These are phyloP conservation scores for Neurospora sp. DNA, from an alignment of 495 filamentous ascomycete genomes.

Conservation along the genomic window DNA sequence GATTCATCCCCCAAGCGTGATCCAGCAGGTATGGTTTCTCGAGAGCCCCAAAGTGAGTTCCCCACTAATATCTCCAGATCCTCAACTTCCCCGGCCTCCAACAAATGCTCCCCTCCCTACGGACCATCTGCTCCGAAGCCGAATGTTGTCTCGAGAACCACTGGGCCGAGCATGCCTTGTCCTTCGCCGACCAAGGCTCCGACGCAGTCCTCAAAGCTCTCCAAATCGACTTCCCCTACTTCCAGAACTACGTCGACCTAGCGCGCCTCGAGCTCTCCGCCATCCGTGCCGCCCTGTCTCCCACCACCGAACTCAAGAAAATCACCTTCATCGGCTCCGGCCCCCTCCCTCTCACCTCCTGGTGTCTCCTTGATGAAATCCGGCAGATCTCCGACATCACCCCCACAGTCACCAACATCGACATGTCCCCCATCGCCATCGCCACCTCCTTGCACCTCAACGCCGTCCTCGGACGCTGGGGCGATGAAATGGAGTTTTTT, in stretches of 20 bases:
- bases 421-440: conserved; percentile 14
- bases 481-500: conserved; percentile 19
- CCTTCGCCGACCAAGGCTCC: background rate
- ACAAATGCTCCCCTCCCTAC: conserved; percentile 12
- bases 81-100: conserved; percentile 6
- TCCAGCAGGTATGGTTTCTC: conserved; percentile 9
- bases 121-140: conserved; percentile 16
- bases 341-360: conserved; percentile 19
- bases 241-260: conserved; percentile 22
- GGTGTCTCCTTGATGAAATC: conserved; percentile 15
- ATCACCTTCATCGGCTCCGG: conserved; percentile 24
- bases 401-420: conserved; percentile 15
- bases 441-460: conserved; percentile 7
- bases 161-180: conserved; percentile 13
- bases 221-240: conserved; percentile 16
- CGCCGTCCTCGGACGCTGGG: conserved; percentile 8
- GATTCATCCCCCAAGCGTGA: conserved; percentile 13
- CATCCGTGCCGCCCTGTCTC: conserved; percentile 11
- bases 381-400: background rate
- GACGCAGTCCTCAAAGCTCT: conserved; percentile 11
- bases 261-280: conserved; percentile 20
- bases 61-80: conserved; percentile 6
- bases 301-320: background rate
- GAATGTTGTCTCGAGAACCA: conserved; percentile 19
- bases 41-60: background rate